Conservation (phyloP, 2,329 filamentous ascomycete genomes). For the Paecilomyces niveus region DNA sequence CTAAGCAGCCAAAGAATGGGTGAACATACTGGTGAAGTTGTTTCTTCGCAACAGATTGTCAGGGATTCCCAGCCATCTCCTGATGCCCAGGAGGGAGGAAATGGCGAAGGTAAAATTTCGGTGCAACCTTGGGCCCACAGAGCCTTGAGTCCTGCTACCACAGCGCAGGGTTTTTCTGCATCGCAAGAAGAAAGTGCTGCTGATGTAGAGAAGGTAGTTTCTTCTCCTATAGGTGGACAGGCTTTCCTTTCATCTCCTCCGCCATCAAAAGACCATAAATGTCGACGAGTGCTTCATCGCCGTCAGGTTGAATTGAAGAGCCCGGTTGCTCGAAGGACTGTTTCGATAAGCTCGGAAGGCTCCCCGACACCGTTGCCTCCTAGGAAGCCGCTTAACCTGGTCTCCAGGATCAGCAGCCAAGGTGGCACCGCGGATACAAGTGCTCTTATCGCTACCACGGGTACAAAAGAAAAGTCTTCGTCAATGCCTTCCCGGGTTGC, state of each 20-base stretch:
- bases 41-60: conserved; percentile 26
- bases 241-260: conserved; percentile 18
- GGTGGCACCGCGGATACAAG: background rate
- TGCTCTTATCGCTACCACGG: background rate
- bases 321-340: conserved; percentile 3
- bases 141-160: background rate
- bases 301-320: background rate
- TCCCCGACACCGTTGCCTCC: conserved; percentile 5
- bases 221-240: conserved; percentile 11
- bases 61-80: conserved; percentile 32
- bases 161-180: background rate
- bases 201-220: conserved; percentile 6
- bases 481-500: conserved; percentile 33
- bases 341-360: conserved; percentile 5
- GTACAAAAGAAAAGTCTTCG: conserved; percentile 21
- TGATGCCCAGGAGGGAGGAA: conserved; percentile 5
- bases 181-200: conserved; percentile 6
- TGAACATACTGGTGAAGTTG: conserved; percentile 7
- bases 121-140: conserved; percentile 2
- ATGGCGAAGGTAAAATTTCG: background rate
- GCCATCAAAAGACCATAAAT: conserved; percentile 10
- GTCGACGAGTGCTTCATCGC: conserved; percentile 3
- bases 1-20: conserved; percentile 1
- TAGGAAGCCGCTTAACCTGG: conserved; percentile 6
- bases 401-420: background rate